Percentiles rank a stretch among this genome's conserved stretches.
These are phyloP conservation scores for Oryza meridionalis DNA, from an alignment of 176 grass and related monocot genomes.

Conservation along the genomic window DNA sequence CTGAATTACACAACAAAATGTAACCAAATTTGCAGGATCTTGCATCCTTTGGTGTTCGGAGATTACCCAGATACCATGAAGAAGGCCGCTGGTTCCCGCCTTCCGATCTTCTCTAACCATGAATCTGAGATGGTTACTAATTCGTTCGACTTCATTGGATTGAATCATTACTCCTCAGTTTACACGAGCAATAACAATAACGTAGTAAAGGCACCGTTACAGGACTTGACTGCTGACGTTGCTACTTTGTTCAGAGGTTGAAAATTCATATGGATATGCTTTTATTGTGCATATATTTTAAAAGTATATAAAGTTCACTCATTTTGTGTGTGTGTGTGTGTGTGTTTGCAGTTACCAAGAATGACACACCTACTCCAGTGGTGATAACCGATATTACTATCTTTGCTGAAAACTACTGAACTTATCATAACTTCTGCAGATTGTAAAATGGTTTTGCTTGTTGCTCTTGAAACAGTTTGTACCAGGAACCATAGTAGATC, in stretches of 20 bases:
- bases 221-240: slow-evolving; percentile 21
- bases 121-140: slow-evolving; percentile 49
- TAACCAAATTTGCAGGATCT: slow-evolving; percentile 36
- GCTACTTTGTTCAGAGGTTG: slow-evolving; percentile 10
- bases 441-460: not conserved
- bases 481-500: slow-evolving; percentile 13
- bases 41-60: slow-evolving; percentile 52
- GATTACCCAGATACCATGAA: slow-evolving; percentile 60
- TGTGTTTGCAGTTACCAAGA: not conserved
- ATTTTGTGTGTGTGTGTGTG: not conserved
- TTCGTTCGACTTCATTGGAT: slow-evolving; percentile 58
- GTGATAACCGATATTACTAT: not conserved
- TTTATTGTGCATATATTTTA: not conserved
- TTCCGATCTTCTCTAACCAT: slow-evolving; percentile 45
- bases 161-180: slow-evolving; percentile 59
- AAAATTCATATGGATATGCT: not conserved
- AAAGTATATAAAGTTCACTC: not conserved
- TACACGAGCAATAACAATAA: slow-evolving; percentile 44
- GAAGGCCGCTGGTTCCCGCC: slow-evolving; percentile 35
- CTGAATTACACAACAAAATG: not conserved
- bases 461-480: slow-evolving; percentile 4
- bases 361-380: not conserved
- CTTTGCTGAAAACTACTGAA: not conserved
- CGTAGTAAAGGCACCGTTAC: not conserved
- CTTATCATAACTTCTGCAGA: not conserved